Evolutionary conservation across 129 eudicot species (phyloP), one percentile per base, ranked within the genome.

Genomic region (Flaveria bidentis): DNA sequence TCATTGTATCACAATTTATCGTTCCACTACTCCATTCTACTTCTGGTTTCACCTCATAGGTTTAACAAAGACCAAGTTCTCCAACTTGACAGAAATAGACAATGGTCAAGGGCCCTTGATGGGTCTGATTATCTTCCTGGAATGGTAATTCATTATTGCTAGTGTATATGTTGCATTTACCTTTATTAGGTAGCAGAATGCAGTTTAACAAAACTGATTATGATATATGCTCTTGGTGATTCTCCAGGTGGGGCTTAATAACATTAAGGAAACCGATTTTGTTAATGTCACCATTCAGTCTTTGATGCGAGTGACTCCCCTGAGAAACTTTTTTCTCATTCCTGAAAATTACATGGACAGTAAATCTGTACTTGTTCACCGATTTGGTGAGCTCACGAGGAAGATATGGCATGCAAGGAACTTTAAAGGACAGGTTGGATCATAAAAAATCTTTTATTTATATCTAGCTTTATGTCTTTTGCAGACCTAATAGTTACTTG

Each of bases 31-130:
- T 36, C 41, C 41, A 5, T 36, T 36, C 45, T 30, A 33, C 4
- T 82, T 76, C 45, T 76, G 65, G 30, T 41, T 15, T 74, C 78
- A 82, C 17, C 58, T 76, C 45, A 55, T 80, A 92, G 97, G 87
- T 89, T 92, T 81, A 65, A 81, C 61, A 80, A 77, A 80, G 92
- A 94, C 74, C 97, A 94, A 79, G 97, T 94, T 74, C 80, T 79
- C 71, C 91, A 87, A 72, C 85, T 91, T 78, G 98, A 94, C 79
- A 85, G 56, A 75, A 91, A 83, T 58, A 85, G 86, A 69, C 93
- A 85, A 23, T 94, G 98, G 98, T 91, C 98, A 71, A 94, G 98
- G 85, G 98, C 98, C 26, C 98, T 94, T 85, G 98, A 94, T 87
- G 98, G 98, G 11, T 91, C 98, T 53, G 93, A 94, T 74, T 94